Base-by-base conservation (phyloP, 495 filamentous ascomycete genomes). In the Daldinia loculata region DNA sequence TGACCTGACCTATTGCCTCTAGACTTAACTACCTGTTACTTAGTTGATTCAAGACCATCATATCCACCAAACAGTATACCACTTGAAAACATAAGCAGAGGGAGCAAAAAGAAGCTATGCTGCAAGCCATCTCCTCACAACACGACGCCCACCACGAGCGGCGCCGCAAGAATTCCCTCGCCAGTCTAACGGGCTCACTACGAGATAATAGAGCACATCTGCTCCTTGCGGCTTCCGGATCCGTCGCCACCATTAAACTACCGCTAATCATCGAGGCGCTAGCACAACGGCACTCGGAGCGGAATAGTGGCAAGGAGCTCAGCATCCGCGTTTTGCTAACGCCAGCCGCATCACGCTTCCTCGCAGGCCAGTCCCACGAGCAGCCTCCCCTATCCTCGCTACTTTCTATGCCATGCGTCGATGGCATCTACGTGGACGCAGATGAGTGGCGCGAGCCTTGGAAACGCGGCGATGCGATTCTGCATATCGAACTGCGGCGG, bases 211-310 rank as follows among this genome's bases (percentile, higher is more conserved):
- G 92, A 76, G 81, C 81, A 19, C 92, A 98, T 77, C 85, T 97
- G 15, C 88, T 97, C 19, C 87, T 97, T 48, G 91, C 90, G 51
- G 90, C 90, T 22, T 89, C 48, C 45, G 70, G 82, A 45, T 86
- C 84, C 11, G 93, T 97, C 38, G 95, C 94, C 52, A 93, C 93
- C 8, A 95, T 97, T 80, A 98, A 98, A 74, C 85, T 98, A 29
- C 92, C 92, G 6, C 83, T 85, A 61, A 93, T 97, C 60, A 76
- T 91, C 55, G 61, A 81, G 11, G 79, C 88, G 1, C 84, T 97
- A 6, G 80, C 84, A 57, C 52, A 52, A 9, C 43, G 29, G 19
- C 69, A 72, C 50, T 19, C 45, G n/a, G 15, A 32, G 6, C 11
- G 51, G 7, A 12, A 32, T 17, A 43, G 59, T 61, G 63, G 59